Base-by-base conservation (phyloP, 352 stramenopile genomes). In the Aphanomyces astaci region DNA sequence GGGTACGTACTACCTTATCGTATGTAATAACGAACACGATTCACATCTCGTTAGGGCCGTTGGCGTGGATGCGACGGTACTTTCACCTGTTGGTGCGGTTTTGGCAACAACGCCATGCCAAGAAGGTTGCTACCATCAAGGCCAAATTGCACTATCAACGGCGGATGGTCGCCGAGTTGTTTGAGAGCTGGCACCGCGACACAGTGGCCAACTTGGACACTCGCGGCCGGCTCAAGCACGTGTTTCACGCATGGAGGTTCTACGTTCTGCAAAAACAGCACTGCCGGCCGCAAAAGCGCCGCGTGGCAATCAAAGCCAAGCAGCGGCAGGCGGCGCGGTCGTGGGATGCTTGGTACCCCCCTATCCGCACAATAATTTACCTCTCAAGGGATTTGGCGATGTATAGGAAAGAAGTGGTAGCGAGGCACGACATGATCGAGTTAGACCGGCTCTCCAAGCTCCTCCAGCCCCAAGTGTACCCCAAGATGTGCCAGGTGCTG, bases 41-140 rank as follows among this genome's bases (percentile, higher is more conserved):
- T 49, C 40, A 43, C 36, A 15, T 15, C 9, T n/a, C 30, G 2
- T n/a, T 36, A 59, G 51, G 51, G 30, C 82, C 82, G 15, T 60
- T 76, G 15, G 76, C 80, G 10, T 70, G 76, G 39, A 78, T 90
- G 60, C 66, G 70, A 17, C 78, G 84, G 0, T 86, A 71, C 63
- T 88, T 89, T 30, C 48, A 71, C 13, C 63, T 72, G 0, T 64
- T 89, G 7, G 71, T 70, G 9, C 10, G 27, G 7, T 68, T 59
- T 33, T 46, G 11, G 10, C 10, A 48, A 17, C 43, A 52, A 19
- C 49, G 39, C 11, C 40, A 45, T 10, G 32, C 43, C 4, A 68
- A 68, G 25, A 59, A 68, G 19, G 15, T 13, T 1, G 62, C 28
- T 9, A 59, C 30, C 17, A 11, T 2, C 10, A 45, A 52, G 22